Conservation (phyloP, 1,284 basidiomycete genomes). For the Trametes versicolor region DNA sequence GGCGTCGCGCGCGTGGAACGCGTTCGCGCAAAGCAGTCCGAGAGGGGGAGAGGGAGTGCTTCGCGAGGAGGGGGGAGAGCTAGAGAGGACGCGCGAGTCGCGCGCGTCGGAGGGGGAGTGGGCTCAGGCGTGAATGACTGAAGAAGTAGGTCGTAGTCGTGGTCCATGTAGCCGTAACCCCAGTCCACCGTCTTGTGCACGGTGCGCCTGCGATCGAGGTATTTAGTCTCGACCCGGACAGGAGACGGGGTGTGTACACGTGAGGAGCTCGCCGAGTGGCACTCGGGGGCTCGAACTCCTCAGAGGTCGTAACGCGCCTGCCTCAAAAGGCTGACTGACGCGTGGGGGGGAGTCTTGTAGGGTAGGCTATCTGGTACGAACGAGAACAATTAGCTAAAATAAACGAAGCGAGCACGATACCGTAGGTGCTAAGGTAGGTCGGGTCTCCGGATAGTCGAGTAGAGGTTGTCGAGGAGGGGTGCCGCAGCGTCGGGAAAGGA, state of each 20-base stretch:
- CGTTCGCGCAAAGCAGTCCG: background rate
- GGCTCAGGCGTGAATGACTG: background rate
- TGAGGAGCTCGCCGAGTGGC: slow-evolving; percentile 8
- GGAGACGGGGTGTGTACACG: slow-evolving; percentile 3
- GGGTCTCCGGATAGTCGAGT: background rate
- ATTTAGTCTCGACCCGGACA: slow-evolving; percentile 9
- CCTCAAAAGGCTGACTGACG: slow-evolving; percentile 11
- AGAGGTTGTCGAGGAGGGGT: background rate
- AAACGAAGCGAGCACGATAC: background rate
- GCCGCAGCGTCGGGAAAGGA: background rate
- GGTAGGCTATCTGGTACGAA: background rate
- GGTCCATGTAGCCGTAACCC: slow-evolving; percentile 8
- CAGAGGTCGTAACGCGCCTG: slow-evolving; percentile 8
- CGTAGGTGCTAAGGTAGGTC: background rate
- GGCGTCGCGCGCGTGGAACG: slow-evolving; percentile 5
- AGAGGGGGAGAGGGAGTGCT: background rate
- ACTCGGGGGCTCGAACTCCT: slow-evolving; percentile 7
- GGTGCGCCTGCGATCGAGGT: slow-evolving; percentile 6
- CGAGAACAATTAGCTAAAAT: background rate
- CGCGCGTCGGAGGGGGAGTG: slow-evolving; percentile 9
- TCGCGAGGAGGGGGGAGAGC: slow-evolving; percentile 3
- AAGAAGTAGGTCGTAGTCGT: background rate
- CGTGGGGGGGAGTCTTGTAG: background rate
- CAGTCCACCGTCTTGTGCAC: slow-evolving; percentile 5
- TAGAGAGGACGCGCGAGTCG: slow-evolving; percentile 14